Base-by-base conservation (phyloP, 345 rosid genomes). In the Rhodomyrtus tomentosa region DNA sequence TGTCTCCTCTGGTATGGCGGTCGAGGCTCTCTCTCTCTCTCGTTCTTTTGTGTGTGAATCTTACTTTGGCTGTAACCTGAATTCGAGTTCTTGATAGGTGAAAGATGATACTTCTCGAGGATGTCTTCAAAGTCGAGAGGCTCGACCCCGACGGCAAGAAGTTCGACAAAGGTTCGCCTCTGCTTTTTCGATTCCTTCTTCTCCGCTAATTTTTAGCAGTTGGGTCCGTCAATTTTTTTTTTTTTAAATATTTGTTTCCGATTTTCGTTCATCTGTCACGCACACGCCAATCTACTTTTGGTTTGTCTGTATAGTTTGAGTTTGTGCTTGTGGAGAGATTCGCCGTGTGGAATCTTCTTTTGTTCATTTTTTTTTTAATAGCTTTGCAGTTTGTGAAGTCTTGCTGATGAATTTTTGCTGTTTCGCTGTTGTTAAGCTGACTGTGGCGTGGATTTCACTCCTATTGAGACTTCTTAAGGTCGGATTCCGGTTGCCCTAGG, bases 111-210 rank as follows among this genome's bases (percentile, higher is more conserved):
- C 88, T 87, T 22, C 90, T 92, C 11, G 95, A 96, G 81, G 99
- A 96, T 68, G 95, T 95, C 40, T 96, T 95, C 88, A 90, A 88
- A 36, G 94, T 95, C 48, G 90, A 87, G 25, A 87, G 87, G 68
- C 87, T 93, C 10, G 91, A 95, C 86, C 95, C 96, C 79, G 96
- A 95, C 89, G 98, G 96, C 27, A 96, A 95, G 85, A 93, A 93
- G 90, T 95, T 96, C 50, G 95, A 96, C 86, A 93, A 92, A 89
- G 99, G 99, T 93, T 42, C 10, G 85, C 7, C 49, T 24, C 55
- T n/a, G 45, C 52, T 0, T 62, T 25, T 32, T 51, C 10, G 79
- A 9, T 81, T 81, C 24, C 21, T 45, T 81, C 58, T 50, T 40
- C n/a, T 10, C 48, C 0, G 20, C 40, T 72, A 4, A 10, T 62